Base-by-base conservation (phyloP, 371 early-diverging fungal genomes). In the Nematocida sp. region DNA sequence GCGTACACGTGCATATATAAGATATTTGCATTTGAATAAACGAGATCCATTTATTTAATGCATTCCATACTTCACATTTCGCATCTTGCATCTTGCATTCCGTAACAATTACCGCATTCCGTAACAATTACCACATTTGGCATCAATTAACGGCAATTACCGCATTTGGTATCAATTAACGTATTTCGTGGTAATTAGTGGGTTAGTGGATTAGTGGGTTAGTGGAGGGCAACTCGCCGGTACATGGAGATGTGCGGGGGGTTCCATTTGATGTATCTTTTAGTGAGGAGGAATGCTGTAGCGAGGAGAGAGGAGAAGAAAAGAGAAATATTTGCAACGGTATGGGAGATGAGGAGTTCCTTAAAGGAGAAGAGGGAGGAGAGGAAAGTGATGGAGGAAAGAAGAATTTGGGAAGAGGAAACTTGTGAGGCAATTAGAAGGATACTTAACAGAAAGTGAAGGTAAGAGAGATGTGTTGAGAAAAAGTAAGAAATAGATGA, bases 1-100 rank as follows among this genome's bases (percentile, higher is more conserved):
- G 51, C 61, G 47, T 81, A 71, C 47, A 79, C 78, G 2, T 77
- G 79, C 32, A 56, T 81, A 28, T 81, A 81, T 49, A 81, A 78
- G 54, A 42, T 81, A 32, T 81, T 69, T 65, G 66, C 69, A 57
- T 66, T 78, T 79, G 81, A 79, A 69, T 59, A 71, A 55, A 35
- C 11, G 36, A 35, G 28, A 57, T 9, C n/a, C 4, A 16, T 54
- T 28, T 53, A 28, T 63, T 63, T 63, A 63, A 13, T 65, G 13
- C 25, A 63, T 35, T 48, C 48, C 7, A 48, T 13, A 13, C 20
- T 20, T 45, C 20, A 13, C 13, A 13, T 13, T 13, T 45, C 38
- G 49, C 3, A 30, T 39, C n/a, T 5, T 11, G 20, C 3, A 30
- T 36, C 2, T 11, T 18, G 5, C 25, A 5, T 25, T 38, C 63